Evolutionary conservation across 345 rosid species (phyloP).

Genomic region (Lepidium sativum): DNA sequence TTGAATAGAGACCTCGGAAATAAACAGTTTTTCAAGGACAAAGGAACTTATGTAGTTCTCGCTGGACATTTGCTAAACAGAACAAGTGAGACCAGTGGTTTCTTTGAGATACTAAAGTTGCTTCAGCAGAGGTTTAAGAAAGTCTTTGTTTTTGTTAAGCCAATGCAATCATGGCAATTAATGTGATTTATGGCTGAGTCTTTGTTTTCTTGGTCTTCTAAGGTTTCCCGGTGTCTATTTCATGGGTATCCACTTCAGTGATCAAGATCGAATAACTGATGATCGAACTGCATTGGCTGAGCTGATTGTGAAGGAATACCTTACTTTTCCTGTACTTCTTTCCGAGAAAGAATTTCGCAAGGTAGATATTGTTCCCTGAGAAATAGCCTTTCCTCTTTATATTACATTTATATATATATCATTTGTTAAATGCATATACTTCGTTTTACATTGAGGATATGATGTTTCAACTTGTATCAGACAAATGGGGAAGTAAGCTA

Average conservation of each 20-base stretch:
- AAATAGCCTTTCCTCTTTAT: not conserved
- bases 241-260: conserved; percentile 50
- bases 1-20: conserved; percentile 43
- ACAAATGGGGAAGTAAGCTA: conserved; percentile 39
- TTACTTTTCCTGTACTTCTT: conserved; percentile 69
- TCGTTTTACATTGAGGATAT: not conserved
- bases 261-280: conserved; percentile 32
- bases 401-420: not conserved
- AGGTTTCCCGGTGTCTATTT: conserved; percentile 61
- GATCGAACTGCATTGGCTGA: conserved; percentile 38
- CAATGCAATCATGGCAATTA: not conserved
- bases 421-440: not conserved
- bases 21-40: conserved; percentile 34
- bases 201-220: conserved; percentile 16
- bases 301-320: conserved; percentile 53
- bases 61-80: conserved; percentile 40
- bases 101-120: conserved; percentile 56
- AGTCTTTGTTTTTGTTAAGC: not conserved
- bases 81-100: conserved; percentile 23
- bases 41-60: conserved; percentile 44
- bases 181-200: not conserved
- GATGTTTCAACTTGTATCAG: conserved; percentile 31
- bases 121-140: conserved; percentile 65
- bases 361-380: conserved; percentile 28
- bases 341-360: conserved; percentile 43